Evolutionary conservation across 306 rosid genomes (phyloP).

Genomic region (Casuarina glauca): DNA sequence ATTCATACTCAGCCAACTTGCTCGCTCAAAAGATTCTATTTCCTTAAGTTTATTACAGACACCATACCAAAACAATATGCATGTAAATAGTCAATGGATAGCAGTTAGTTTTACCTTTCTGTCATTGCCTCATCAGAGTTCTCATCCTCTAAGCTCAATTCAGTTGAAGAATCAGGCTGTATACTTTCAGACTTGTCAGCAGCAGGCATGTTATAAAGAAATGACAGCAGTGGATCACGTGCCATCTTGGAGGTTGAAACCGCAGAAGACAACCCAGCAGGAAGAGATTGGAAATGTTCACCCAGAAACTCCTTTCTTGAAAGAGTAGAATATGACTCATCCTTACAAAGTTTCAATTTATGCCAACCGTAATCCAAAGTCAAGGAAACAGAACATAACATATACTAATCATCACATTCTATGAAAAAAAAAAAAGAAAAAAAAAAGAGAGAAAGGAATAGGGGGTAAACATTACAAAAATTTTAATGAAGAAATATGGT

Average conservation of each 20-base stretch:
- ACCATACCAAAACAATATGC: background rate
- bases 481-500: background rate
- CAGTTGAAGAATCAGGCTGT: conserved; percentile 47
- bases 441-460: background rate
- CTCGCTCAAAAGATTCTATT: background rate
- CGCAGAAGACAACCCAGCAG: conserved; percentile 34
- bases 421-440: background rate
- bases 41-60: conserved; percentile 12
- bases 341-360: conserved; percentile 43
- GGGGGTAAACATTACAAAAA: background rate
- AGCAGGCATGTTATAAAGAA: conserved; percentile 39
- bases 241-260: conserved; percentile 52
- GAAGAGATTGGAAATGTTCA: conserved; percentile 35
- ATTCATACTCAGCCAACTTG: conserved; percentile 9
- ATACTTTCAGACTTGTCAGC: conserved; percentile 24
- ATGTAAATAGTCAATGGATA: background rate
- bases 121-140: conserved; percentile 28
- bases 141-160: conserved; percentile 43
- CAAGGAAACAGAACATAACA: conserved; percentile 41
- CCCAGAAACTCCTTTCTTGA: conserved; percentile 47
- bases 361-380: conserved; percentile 55
- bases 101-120: conserved; percentile 49
- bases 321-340: conserved; percentile 41
- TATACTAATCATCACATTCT: conserved; percentile 17
- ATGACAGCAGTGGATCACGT: conserved; percentile 57